Percentiles rank a stretch among this genome's conserved stretches.
phyloP scores from a whole-genome alignment of 1,139 yeast species.

The Candida sojae region DNA sequence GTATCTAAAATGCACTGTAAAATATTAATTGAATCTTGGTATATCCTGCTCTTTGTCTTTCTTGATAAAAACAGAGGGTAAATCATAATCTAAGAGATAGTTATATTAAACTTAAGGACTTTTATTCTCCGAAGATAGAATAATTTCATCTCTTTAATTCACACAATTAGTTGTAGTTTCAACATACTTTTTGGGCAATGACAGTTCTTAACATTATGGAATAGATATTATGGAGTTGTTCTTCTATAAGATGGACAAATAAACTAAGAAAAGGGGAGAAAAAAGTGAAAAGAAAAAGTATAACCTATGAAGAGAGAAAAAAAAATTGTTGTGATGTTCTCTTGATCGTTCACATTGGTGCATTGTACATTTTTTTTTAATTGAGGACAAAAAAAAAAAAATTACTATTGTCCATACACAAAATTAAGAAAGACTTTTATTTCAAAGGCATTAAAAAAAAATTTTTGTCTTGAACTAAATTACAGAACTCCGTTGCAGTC shows the following conservation, averaged over 20 bases:
- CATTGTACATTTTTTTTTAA: background rate
- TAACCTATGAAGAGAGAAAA: constrained; percentile 1
- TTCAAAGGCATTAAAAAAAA: background rate
- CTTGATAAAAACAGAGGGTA: background rate
- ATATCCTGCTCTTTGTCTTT: no score
- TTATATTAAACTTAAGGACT: background rate
- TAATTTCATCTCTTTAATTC: background rate
- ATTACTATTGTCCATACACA: background rate
- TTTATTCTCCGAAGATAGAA: background rate
- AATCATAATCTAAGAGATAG: background rate
- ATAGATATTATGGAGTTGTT: constrained; percentile 3
- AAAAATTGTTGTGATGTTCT: constrained; percentile 7
- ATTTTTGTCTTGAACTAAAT: no score
- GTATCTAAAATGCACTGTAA: background rate
- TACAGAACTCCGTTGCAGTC: no score
- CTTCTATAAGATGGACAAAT: background rate
- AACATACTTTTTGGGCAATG: constrained; percentile 29
- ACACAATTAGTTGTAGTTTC: background rate
- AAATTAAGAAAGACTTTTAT: background rate
- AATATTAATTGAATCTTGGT: background rate
- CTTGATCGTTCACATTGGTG: constrained; percentile 2
- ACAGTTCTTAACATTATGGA: constrained; percentile 28
- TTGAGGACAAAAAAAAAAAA: background rate
- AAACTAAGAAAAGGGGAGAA: background rate
- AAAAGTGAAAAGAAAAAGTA: constrained; percentile 2